A percentile compares a stretch with the other conserved stretches of the same genome.
These are phyloP conservation scores for Akanthomyces lecanii DNA, from an alignment of 2,329 filamentous ascomycete species.

Conservation along the genomic window DNA sequence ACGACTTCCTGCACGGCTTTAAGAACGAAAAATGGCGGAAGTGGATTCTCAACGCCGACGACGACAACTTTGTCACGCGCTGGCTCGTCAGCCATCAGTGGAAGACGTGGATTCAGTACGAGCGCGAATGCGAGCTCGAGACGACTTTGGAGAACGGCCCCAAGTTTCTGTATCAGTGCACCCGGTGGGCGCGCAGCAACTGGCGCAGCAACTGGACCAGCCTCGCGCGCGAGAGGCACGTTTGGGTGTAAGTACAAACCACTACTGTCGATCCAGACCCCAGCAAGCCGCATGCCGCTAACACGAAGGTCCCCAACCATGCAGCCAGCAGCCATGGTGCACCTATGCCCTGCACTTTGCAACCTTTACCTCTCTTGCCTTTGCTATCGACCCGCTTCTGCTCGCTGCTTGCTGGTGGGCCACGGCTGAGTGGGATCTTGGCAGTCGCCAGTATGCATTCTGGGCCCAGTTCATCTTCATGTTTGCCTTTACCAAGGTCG, in stretches of 20 bases:
- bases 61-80: slow-evolving; percentile 96
- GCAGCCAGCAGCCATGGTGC: slow-evolving; percentile 86
- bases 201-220: slow-evolving; percentile 97
- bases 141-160: slow-evolving; percentile 86
- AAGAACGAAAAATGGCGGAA: slow-evolving; percentile 86
- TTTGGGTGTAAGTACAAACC: slow-evolving; percentile 70
- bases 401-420: slow-evolving; percentile 66
- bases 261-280: slow-evolving; percentile 17
- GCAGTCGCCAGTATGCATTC: slow-evolving; percentile 50
- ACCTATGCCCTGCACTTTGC: slow-evolving; percentile 90
- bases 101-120: slow-evolving; percentile 95
- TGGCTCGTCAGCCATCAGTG: slow-evolving; percentile 91
- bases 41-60: slow-evolving; percentile 90
- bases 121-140: slow-evolving; percentile 83
- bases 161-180: slow-evolving; percentile 90
- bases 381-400: slow-evolving; percentile 71
- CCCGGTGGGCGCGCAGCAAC: slow-evolving; percentile 93
- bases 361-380: slow-evolving; percentile 84
- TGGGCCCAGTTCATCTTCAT: slow-evolving; percentile 67
- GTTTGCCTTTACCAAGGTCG: slow-evolving; percentile 78
- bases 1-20: slow-evolving; percentile 82
- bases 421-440: slow-evolving; percentile 55
- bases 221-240: slow-evolving; percentile 74
- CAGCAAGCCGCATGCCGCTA: slow-evolving; percentile 9
- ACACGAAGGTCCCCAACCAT: slow-evolving; percentile 22